These are phyloP conservation scores for Sporobolomyces roseus DNA, from an alignment of 768 basidiomycete genomes.

Conservation along the genomic window DNA sequence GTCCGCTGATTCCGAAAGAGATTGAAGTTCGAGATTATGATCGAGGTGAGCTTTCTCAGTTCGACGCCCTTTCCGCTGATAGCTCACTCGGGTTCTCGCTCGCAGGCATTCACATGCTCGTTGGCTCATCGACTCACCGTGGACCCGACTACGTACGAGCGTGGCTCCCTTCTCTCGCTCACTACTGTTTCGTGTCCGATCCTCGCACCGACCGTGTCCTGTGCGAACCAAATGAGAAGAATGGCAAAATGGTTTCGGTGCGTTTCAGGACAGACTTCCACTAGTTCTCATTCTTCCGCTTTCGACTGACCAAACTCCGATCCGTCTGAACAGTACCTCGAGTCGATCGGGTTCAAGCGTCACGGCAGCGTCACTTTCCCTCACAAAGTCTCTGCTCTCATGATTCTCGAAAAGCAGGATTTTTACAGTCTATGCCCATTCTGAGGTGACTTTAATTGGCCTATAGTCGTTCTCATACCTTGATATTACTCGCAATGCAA, in stretches of 20 bases:
- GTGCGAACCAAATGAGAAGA: slow-evolving; percentile 42
- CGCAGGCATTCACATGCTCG: slow-evolving; percentile 40
- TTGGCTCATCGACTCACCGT: slow-evolving; percentile 36
- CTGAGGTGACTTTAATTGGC: neutral
- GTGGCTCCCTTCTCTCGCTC: slow-evolving; percentile 40
- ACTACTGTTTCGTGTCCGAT: slow-evolving; percentile 42
- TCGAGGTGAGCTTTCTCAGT: slow-evolving; percentile 5
- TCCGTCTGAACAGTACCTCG: slow-evolving; percentile 27
- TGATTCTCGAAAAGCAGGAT: slow-evolving; percentile 37
- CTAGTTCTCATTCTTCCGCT: neutral
- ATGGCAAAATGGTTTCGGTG: slow-evolving; percentile 36
- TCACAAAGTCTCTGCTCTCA: slow-evolving; percentile 40
- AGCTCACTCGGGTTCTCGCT: neutral
- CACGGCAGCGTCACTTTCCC: slow-evolving; percentile 38
- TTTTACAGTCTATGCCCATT: slow-evolving; percentile 34
- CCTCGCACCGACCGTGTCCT: slow-evolving; percentile 38
- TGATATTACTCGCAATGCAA: no score
- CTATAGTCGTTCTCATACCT: no score
- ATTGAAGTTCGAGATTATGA: slow-evolving; percentile 37
- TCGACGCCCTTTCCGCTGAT: neutral
- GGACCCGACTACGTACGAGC: slow-evolving; percentile 40
- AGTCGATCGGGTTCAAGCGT: slow-evolving; percentile 37
- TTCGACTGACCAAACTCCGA: neutral
- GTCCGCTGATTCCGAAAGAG: slow-evolving; percentile 15
- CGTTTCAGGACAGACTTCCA: slow-evolving; percentile 1